Evolutionary conservation across 2,329 filamentous ascomycete species (phyloP), one percentile per base, ranked within the genome.

Genomic region (Cadophora sp.): DNA sequence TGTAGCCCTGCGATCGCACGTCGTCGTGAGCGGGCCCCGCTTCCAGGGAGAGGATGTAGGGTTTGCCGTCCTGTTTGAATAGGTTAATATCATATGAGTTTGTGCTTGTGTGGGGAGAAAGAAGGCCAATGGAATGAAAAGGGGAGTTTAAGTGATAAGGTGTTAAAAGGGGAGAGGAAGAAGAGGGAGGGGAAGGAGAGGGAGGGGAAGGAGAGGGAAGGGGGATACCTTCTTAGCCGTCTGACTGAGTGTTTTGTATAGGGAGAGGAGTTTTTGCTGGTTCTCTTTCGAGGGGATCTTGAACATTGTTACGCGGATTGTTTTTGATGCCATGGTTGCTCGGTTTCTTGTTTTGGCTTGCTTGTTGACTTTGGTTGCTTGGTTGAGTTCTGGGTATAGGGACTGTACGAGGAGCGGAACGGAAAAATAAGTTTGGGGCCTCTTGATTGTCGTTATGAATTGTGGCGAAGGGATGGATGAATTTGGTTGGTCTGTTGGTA

Each of bases 1-100:
- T 88, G 77, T 81, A 88, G 24, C 86, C 86, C 73, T 86, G 81
- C 71, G 78, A 83, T 22, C 86, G 82, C 1, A 81, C 78, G 66
- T 87, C 85, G 16, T 82, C 77, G 65, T 84, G 75, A 0, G 84
- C 80, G 8, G 78, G 76, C 4, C 81, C 81, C 1, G 82, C 85
- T n/a, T 81, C 78, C 8, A 83, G 79, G 55, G 80, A 78, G 66
- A 85, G 72, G 65, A 89, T 87, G 74, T 89, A 89, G 8, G 83
- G 83, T 68, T 85, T 83, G 50, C 84, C 84, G 71, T 88, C 82
- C 87, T 89, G 45, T 16, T 41, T n/a, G 50, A 36, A 58, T 53
- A n/a, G n/a, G 27, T 33, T 45, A 61, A 39, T 41, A 62, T 27
- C 56, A 41, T 36, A 20, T 30, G n/a, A n/a, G n/a, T n/a, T n/a